These are phyloP conservation scores for Sarcodon aspratus DNA, from an alignment of 768 basidiomycete genomes.

Conservation along the genomic window DNA sequence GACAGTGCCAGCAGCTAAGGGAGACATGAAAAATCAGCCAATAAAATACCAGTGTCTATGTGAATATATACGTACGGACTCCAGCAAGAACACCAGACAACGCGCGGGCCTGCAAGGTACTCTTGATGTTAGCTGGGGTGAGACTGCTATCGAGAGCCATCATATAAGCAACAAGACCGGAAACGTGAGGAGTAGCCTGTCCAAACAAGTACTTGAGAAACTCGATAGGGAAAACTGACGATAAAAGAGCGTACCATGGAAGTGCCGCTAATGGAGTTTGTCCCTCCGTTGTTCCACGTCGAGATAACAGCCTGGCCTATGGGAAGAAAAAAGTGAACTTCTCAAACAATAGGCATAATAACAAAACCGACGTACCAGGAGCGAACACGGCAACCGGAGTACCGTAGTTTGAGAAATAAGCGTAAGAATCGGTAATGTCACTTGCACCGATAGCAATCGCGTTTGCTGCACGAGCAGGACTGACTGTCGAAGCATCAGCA, in stretches of 20 bases:
- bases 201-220: not conserved
- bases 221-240: not conserved
- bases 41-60: slow-evolving; percentile 2
- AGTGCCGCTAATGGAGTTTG: slow-evolving; percentile 1
- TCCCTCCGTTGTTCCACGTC: not conserved
- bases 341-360: no score
- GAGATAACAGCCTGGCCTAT: not conserved
- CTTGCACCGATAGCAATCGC: slow-evolving; percentile 7
- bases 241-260: slow-evolving; percentile 5
- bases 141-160: not conserved
- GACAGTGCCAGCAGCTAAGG: not conserved
- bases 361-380: not conserved
- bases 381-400: not conserved
- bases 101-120: not conserved
- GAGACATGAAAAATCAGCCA: slow-evolving; percentile 4
- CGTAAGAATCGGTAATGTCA: slow-evolving; percentile 2
- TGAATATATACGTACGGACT: not conserved
- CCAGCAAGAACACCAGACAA: not conserved
- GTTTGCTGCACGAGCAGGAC: slow-evolving; percentile 5
- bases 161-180: slow-evolving; percentile 5
- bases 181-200: slow-evolving; percentile 7
- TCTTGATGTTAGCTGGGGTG: not conserved
- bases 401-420: slow-evolving; percentile 9
- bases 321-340: not conserved
- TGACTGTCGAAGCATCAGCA: slow-evolving; percentile 4